phyloP scores from a whole-genome alignment of 2,329 filamentous ascomycete genomes.

The Colletotrichum filicis region DNA sequence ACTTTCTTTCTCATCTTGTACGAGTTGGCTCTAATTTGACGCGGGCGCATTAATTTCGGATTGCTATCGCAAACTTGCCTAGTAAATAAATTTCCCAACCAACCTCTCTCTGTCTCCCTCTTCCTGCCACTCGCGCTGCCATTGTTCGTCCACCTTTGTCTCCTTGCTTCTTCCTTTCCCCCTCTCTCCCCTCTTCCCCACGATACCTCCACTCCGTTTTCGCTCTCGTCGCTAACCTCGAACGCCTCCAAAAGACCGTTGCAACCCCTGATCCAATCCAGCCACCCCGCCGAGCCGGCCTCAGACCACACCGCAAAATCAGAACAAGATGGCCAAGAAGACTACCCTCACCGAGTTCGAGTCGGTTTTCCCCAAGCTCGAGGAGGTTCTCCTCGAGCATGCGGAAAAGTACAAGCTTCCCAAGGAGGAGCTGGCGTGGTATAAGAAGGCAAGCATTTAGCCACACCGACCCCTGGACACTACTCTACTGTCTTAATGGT shows the following conservation, averaged over 20 bases:
- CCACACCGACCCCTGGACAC: constrained; percentile 8
- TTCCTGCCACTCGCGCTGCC: not conserved
- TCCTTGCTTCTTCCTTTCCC: not conserved
- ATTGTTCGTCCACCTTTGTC: not conserved
- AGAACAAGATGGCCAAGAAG: constrained; percentile 69
- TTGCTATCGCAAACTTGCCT: not conserved
- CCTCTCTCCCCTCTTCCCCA: not conserved
- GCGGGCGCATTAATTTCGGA: constrained; percentile 4
- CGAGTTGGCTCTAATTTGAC: constrained; percentile 24
- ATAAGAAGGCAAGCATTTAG: constrained; percentile 72
- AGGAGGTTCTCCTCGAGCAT: constrained; percentile 83
- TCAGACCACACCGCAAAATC: constrained; percentile 24
- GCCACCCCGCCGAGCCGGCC: not conserved
- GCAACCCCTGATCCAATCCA: not conserved
- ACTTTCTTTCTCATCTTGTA: not conserved
- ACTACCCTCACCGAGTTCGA: constrained; percentile 90
- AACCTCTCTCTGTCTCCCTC: not conserved
- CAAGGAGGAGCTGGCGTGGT: constrained; percentile 84
- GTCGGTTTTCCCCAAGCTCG: constrained; percentile 86
- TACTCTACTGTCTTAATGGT: not conserved
- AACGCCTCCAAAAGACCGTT: not conserved
- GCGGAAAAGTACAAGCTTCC: constrained; percentile 87
- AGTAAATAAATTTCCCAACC: not conserved
- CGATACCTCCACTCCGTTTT: not conserved
- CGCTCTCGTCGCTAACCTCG: not conserved